Base-by-base conservation (phyloP, 2,329 filamentous ascomycete genomes). In the Boeremia exigua region DNA sequence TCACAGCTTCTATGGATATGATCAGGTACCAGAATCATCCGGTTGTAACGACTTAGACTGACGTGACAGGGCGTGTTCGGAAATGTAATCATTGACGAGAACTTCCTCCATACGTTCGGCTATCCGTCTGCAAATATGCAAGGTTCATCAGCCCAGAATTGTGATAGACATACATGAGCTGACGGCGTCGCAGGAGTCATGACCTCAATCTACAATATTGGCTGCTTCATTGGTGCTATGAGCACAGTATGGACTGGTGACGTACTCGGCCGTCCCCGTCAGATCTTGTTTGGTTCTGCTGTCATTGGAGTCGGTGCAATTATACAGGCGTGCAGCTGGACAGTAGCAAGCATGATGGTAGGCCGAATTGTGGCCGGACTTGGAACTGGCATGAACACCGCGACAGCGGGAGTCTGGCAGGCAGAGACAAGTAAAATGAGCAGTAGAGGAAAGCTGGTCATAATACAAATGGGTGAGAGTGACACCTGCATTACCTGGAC, bases 241-340 rank as follows among this genome's bases (percentile, higher is more conserved):
- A 63, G 73, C 11, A 71, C 71, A 3, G 66, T 75, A 14, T 79
- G 77, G 70, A 75, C 83, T 11, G 86, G 86, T 25, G 86, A 89
- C 57, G 76, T 79, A 1, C 79, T 87, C 32, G 85, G 85, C 6
- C 78, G 85, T n/a, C 78, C 80, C 62, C 75, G 82, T 34, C 81
- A 81, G 11, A 85, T 86, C 45, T 80, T 88, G 54, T 78, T 86
- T 6, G 86, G 86, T 12, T 82, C 74, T 9, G 69, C 71, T 2
- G 63, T 77, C n/a, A 77, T 77, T 44, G 72, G 65, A 0, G 64
- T 75, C 42, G 74, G 75, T 14, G 74, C 75, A 6, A 66, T 76
- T 15, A 68, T 77, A 2, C 75, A 77, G 47, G 71, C 74, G 0
- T 72, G 70, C 23, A 71, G 71, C 42, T 74, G 68, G 54, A 69